A percentile compares a stretch with the other conserved stretches of the same genome.
Conservation (phyloP, 2,329 filamentous ascomycete genomes). For the Fusarium floridanum region DNA sequence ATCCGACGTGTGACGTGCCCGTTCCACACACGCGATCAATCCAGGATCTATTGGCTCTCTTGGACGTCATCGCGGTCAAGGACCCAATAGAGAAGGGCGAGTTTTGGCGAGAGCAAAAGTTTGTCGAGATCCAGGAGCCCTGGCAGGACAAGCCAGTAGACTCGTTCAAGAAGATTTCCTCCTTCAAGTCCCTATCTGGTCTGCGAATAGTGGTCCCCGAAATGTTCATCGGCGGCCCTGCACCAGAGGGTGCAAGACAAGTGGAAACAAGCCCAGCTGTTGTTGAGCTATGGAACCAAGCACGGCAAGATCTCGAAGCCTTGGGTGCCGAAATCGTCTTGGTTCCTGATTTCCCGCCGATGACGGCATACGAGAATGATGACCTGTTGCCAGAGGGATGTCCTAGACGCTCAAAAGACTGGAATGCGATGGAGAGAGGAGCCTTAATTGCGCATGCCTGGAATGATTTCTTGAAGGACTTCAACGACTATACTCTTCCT, state of each 20-base stretch:
- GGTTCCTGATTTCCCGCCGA: constrained; percentile 56
- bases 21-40: constrained; percentile 66
- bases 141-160: background rate
- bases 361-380: constrained; percentile 62
- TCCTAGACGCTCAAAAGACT: constrained; percentile 52
- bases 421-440: constrained; percentile 53
- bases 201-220: background rate
- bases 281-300: constrained; percentile 4
- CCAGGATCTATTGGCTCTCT: constrained; percentile 61
- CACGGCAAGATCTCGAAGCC: background rate
- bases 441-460: constrained; percentile 34
- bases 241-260: constrained; percentile 39
- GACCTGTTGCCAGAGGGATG: constrained; percentile 51
- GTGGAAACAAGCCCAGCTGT: background rate
- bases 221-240: background rate
- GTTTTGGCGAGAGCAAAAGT: background rate
- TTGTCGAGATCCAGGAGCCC: background rate
- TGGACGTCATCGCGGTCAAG: constrained; percentile 57
- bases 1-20: constrained; percentile 66
- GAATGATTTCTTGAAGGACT: constrained; percentile 31
- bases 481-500: constrained; percentile 23
- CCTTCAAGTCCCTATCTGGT: background rate
- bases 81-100: background rate
- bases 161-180: background rate
- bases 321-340: constrained; percentile 7